Conservation (phyloP, 352 stramenopile genomes). For the Pythium phragmitis region DNA sequence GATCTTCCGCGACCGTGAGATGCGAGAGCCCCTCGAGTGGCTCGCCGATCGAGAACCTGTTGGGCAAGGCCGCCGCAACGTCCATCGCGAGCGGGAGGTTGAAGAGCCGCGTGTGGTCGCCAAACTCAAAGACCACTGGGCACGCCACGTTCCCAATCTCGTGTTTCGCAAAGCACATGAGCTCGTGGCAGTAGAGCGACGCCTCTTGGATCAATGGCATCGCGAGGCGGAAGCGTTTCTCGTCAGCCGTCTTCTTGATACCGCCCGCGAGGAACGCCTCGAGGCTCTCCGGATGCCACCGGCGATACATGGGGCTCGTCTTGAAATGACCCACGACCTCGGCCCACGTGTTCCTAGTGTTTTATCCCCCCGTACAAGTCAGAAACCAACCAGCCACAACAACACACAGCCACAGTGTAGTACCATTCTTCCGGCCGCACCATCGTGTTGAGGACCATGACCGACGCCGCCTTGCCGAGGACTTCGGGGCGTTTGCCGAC, state of each 20-base stretch:
- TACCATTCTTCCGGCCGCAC: slow-evolving; percentile 12
- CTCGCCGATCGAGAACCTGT: neutral
- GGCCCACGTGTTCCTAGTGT: slow-evolving; percentile 19
- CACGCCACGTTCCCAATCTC: slow-evolving; percentile 10
- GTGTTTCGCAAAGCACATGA: slow-evolving; percentile 8
- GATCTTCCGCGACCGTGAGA: slow-evolving; percentile 21
- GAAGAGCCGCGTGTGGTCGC: slow-evolving; percentile 20
- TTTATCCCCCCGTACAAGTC: neutral
- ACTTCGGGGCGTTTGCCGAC: neutral
- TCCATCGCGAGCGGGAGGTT: neutral
- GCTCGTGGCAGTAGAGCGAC: slow-evolving; percentile 22
- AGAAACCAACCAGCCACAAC: neutral
- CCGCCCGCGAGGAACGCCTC: slow-evolving; percentile 16
- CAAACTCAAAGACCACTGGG: slow-evolving; percentile 12
- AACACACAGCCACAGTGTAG: neutral
- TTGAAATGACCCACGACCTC: slow-evolving; percentile 17
- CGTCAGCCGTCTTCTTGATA: slow-evolving; percentile 11
- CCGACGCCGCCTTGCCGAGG: neutral
- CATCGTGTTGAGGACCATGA: slow-evolving; percentile 19
- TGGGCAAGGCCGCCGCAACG: neutral
- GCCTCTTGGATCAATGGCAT: slow-evolving; percentile 16
- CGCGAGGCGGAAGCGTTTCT: slow-evolving; percentile 14
- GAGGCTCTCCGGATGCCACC: slow-evolving; percentile 16
- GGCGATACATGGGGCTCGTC: slow-evolving; percentile 5
- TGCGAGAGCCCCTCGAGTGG: slow-evolving; percentile 13